Percentiles rank a stretch among this genome's conserved stretches.
Conservation (phyloP, 1,284 basidiomycete species). For the Ceratobasidium theobromae region DNA sequence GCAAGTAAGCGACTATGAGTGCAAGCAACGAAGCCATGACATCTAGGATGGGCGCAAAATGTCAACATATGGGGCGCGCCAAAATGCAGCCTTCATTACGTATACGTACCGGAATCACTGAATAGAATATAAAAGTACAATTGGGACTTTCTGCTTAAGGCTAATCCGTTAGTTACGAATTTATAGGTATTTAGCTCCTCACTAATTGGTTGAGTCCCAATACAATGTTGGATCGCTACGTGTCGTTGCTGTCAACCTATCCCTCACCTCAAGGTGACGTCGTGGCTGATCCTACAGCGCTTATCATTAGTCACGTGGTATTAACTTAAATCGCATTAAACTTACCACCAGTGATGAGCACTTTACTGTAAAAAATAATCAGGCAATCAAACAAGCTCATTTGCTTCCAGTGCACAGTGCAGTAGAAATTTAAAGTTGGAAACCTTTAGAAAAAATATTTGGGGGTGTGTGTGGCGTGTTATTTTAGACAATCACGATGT, state of each 20-base stretch:
- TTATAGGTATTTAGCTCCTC: not conserved
- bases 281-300: conserved; percentile 7
- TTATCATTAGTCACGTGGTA: conserved; percentile 1
- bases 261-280: conserved; percentile 10
- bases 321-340: not conserved
- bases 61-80: not conserved
- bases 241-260: conserved; percentile 26
- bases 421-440: too few relatives aligned
- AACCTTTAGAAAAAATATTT: too few relatives aligned
- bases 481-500: too few relatives aligned
- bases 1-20: conserved; percentile 75
- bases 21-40: conserved; percentile 42
- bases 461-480: too few relatives aligned
- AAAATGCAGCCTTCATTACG: too few relatives aligned
- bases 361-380: too few relatives aligned
- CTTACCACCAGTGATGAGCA: too few relatives aligned
- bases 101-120: conserved; percentile 8
- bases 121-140: conserved; percentile 26
- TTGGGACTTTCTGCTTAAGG: not conserved
- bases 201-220: not conserved
- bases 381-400: too few relatives aligned
- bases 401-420: too few relatives aligned
- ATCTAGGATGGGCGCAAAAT: not conserved
- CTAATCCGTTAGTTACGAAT: not conserved
- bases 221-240: conserved; percentile 15